Base-by-base conservation (phyloP, 2,329 filamentous ascomycete genomes). In the Aspergillus alliaceus region DNA sequence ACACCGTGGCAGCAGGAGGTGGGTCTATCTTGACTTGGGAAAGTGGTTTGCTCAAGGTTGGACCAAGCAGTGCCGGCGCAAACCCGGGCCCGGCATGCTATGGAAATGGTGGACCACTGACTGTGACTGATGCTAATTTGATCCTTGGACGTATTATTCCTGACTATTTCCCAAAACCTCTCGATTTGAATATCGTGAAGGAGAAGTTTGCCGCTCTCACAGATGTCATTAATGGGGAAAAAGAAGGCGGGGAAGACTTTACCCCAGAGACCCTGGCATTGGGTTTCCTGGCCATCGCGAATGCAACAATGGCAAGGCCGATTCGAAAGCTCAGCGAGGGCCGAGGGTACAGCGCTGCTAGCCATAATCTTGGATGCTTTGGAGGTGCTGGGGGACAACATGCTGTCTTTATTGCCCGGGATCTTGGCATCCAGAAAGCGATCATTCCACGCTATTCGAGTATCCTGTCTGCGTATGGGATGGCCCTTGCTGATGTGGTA, bases 11-110 rank as follows among this genome's bases (percentile, higher is more conserved):
- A 6, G 93, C 93, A 3, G 93, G 93, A 47, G 93, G 93, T 61
- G 77, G 77, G 22, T 79, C 77, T 2, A 77, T 78, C 35, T 80
- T 97, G 3, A 95, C 96, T 75, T 96, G 91, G 83, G 86, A 85
- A 60, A 96, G 96, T 62, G 92, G 93, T 0, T 79, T 97, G 0
- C 97, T 97, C 66, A 90, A 95, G 0, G 93, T 97, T 12, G 93
- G 93, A 0, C 93, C 70, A 84, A 82, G 63, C 93, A 0, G 93
- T 97, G 70, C 96, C 91, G 3, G 93, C 93, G 93, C 93, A 2
- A 92, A 96, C 69, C 93, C 93, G 0, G 93, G 93, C 1, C 93
- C 93, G 12, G 91, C 91, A 1, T 96, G 93, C 66, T 97, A 97
- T 73, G 85, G 93, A 12, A 97, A 97, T 74, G 93, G 90, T 0